These are phyloP conservation scores for Huiozyma sinensis DNA, from an alignment of 805 yeast genomes.

Conservation along the genomic window DNA sequence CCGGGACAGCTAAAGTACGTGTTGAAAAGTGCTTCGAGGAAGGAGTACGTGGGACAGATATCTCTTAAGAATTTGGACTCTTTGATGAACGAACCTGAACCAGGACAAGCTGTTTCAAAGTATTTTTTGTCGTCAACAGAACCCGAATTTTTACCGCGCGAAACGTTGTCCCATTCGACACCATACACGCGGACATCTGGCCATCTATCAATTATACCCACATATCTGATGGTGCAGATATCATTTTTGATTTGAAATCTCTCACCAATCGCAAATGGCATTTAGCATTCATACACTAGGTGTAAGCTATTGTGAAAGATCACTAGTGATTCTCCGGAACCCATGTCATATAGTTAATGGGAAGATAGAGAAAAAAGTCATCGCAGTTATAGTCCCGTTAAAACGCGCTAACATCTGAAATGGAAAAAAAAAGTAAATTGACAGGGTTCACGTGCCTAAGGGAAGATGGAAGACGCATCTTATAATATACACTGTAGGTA, in stretches of 20 bases:
- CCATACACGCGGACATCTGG: constrained; percentile 48
- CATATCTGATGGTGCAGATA: constrained; percentile 50
- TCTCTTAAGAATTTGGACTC: constrained; percentile 17
- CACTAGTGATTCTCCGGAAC: too few relatives aligned
- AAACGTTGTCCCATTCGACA: constrained; percentile 72
- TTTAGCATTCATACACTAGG: neutral
- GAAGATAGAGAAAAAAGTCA: too few relatives aligned
- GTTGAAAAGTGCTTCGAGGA: constrained; percentile 40
- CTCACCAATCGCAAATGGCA: constrained; percentile 17
- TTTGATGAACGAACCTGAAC: constrained; percentile 19
- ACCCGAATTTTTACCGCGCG: constrained; percentile 70
- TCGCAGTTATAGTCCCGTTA: too few relatives aligned
- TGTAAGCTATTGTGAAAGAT: too few relatives aligned
- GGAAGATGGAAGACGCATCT: too few relatives aligned
- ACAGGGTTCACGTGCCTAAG: too few relatives aligned
- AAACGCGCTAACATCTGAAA: too few relatives aligned
- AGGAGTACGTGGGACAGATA: constrained; percentile 25
- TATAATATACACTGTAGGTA: constrained; percentile 1
- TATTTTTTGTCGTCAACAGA: constrained; percentile 40
- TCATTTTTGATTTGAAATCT: constrained; percentile 33
- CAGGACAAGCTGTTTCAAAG: constrained; percentile 30
- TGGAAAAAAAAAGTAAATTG: too few relatives aligned
- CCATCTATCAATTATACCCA: constrained; percentile 61
- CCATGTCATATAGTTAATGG: too few relatives aligned
- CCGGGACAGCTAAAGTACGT: constrained; percentile 36